Base-by-base conservation (phyloP, 2,329 filamentous ascomycete species). In the Ilyonectria mors-panacis region DNA sequence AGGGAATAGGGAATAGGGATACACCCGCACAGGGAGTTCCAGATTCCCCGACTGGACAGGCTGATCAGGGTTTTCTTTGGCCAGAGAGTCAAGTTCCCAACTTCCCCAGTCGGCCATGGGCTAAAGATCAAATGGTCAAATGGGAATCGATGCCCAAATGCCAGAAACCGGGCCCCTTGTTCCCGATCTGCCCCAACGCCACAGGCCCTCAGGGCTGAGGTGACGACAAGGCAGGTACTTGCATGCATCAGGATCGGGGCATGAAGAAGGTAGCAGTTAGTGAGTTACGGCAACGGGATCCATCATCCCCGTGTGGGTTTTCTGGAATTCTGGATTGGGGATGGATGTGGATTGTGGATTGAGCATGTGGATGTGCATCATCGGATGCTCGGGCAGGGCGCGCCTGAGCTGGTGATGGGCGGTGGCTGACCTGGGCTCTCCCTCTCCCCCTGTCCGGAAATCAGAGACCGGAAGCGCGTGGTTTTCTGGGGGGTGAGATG, bases 381-480 rank as follows among this genome's bases (percentile, higher is more conserved):
- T 50, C 57, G 57, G 57, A 59, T 59, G 57, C 42, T 51, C 45
- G 57, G 55, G 55, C 55, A 58, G 28, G 50, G 50, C 28, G n/a
- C n/a, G 7, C 28, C n/a, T 28, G 30, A 33, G 30, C 30, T 6
- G 39, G 39, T 42, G 15, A 42, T n/a, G 39, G 12, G 28, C 30
- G 45, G 57, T 51, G 57, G 48, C 57, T 42, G 42, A 33, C 33
- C 45, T 45, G 39, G 17, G n/a, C n/a, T n/a, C n/a, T n/a, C n/a
- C n/a, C n/a, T 42, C 44, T 28, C 30, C 54, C 66, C 59, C 51
- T 59, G 59, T 23, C 60, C 62, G 66, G 68, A 70, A 33, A 74
- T 68, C n/a, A 66, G 67, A 68, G 26, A 62, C 69, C 70, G 67
- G 62, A 51, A 58, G 59, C 67, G 58, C 63, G 37, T 72, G 63